phyloP scores from a whole-genome alignment of 306 rosid genomes.

The Rosa lucieae region DNA sequence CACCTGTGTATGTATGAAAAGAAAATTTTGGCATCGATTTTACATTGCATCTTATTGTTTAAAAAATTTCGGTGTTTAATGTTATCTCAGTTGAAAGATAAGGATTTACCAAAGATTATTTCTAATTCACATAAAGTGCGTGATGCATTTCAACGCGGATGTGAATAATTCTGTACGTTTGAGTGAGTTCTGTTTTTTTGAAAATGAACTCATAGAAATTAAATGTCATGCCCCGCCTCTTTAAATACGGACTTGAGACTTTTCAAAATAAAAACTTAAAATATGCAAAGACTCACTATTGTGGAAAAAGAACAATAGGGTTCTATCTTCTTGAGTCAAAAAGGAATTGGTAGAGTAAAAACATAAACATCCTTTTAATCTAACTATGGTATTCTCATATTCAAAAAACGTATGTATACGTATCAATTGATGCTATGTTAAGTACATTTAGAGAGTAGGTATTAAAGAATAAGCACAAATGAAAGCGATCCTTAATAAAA shows the following conservation, averaged over 20 bases:
- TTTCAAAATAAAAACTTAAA: too few species aligned
- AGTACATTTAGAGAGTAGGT: not conserved
- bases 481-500: not conserved
- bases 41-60: not conserved
- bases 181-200: not conserved
- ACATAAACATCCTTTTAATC: not conserved
- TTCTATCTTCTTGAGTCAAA: too few species aligned
- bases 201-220: too few species aligned
- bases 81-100: too few species aligned
- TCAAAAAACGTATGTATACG: not conserved
- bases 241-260: too few species aligned
- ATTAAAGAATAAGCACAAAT: not conserved
- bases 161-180: not conserved
- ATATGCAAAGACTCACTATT: too few species aligned
- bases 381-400: not conserved
- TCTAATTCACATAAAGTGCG: not conserved
- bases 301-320: too few species aligned
- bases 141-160: not conserved
- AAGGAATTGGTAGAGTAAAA: too few species aligned
- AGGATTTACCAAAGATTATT: too few species aligned
- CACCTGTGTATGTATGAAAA: too few species aligned
- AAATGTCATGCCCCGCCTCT: too few species aligned
- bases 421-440: not conserved
- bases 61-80: not conserved
- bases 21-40: not conserved